phyloP scores from a whole-genome alignment of 2,329 filamentous ascomycete species.

The Pseudocercospora fijiensis region DNA sequence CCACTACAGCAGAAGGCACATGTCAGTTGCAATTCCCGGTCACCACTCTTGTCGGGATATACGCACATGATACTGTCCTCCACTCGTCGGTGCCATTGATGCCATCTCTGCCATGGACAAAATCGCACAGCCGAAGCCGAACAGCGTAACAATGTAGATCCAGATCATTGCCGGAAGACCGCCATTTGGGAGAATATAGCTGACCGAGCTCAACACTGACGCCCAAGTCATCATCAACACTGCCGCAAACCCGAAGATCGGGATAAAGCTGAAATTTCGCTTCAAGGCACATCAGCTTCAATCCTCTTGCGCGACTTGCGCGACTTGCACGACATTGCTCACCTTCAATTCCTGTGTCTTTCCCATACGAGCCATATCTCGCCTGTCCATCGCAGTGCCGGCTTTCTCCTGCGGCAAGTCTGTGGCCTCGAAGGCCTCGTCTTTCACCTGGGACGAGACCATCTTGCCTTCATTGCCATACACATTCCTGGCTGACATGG shows the following conservation, averaged over 20 bases:
- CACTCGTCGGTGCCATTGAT: conserved; percentile 38
- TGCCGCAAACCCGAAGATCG: conserved; percentile 32
- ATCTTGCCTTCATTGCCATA: conserved; percentile 17
- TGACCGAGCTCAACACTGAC: conserved; percentile 26
- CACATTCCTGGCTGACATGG: conserved; percentile 16
- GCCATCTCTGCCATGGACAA: conserved; percentile 31
- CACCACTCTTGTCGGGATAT: too few relatives aligned
- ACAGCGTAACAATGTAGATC: conserved; percentile 26
- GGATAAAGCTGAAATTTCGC: conserved; percentile 25
- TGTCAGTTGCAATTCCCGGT: neutral
- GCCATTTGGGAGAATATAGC: conserved; percentile 31
- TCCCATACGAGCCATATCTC: conserved; percentile 28
- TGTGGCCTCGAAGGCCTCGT: conserved; percentile 19
- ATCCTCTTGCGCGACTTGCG: too few relatives aligned
- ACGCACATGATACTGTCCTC: conserved; percentile 35
- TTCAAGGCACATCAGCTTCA: neutral
- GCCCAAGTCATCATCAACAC: conserved; percentile 37
- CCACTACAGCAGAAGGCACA: conserved; percentile 36
- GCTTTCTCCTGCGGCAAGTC: conserved; percentile 27
- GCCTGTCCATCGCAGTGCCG: conserved; percentile 22
- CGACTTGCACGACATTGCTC: neutral
- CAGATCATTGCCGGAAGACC: conserved; percentile 32
- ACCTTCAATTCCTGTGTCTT: conserved; percentile 24
- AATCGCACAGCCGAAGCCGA: conserved; percentile 28
- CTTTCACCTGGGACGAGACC: conserved; percentile 15